Conservation (phyloP, 257 asterid genomes). For the Penstemon davidsonii region DNA sequence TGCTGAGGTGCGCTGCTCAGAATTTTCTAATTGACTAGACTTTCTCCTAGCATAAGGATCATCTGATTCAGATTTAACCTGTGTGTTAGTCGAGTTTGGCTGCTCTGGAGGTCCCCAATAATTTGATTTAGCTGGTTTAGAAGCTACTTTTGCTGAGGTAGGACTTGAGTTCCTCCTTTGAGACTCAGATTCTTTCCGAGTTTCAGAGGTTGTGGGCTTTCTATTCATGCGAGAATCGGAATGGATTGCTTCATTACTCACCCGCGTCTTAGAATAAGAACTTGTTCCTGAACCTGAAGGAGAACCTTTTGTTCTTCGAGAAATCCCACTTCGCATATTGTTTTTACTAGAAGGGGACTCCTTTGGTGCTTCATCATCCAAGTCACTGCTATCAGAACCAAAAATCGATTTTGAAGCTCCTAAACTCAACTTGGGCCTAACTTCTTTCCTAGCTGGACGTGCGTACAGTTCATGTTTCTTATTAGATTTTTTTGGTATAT, state of each 20-base stretch:
- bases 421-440: conserved; percentile 31
- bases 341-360: conserved; percentile 38
- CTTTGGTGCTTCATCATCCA: conserved; percentile 54
- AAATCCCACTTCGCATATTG: conserved; percentile 48
- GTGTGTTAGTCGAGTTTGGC: conserved; percentile 22
- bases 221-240: conserved; percentile 36
- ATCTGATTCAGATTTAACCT: conserved; percentile 15
- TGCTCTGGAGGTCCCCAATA: conserved; percentile 33
- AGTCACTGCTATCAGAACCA: conserved; percentile 53
- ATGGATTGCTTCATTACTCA: conserved; percentile 34
- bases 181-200: conserved; percentile 33
- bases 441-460: conserved; percentile 22
- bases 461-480: conserved; percentile 25
- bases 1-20: conserved; percentile 38
- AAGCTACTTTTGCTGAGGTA: conserved; percentile 30
- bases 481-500: conserved; percentile 29
- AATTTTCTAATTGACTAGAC: conserved; percentile 29
- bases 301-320: conserved; percentile 70
- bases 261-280: conserved; percentile 28
- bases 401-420: conserved; percentile 43
- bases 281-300: conserved; percentile 33
- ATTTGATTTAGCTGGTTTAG: conserved; percentile 34
- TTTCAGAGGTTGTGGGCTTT: conserved; percentile 32
- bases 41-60: conserved; percentile 25
- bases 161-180: conserved; percentile 34